These are phyloP conservation scores for Syncephalastrum racemosum DNA, from an alignment of 371 early-diverging fungal genomes.

Conservation along the genomic window DNA sequence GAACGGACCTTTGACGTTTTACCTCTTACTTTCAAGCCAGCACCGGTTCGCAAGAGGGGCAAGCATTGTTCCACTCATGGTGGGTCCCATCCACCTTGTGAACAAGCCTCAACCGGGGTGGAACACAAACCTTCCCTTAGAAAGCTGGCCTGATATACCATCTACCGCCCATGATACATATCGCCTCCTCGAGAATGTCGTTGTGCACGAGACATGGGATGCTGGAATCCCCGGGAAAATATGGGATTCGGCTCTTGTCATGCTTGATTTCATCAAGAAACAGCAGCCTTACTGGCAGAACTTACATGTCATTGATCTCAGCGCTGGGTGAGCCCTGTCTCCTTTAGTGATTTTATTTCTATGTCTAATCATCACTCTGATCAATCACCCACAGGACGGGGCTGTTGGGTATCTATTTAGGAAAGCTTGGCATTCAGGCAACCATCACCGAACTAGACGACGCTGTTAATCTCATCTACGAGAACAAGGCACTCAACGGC, in stretches of 20 bases:
- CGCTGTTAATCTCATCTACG: slow-evolving; percentile 45
- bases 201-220: slow-evolving; percentile 59
- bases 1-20: slow-evolving; percentile 13
- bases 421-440: slow-evolving; percentile 31
- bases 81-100: slow-evolving; percentile 42
- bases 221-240: slow-evolving; percentile 61
- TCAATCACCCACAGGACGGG: slow-evolving; percentile 42
- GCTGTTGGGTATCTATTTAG: slow-evolving; percentile 51
- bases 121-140: slow-evolving; percentile 18
- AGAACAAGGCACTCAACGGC: slow-evolving; percentile 39
- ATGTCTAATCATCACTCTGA: background rate
- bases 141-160: slow-evolving; percentile 30
- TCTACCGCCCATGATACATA: slow-evolving; percentile 36
- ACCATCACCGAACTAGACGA: slow-evolving; percentile 58
- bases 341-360: background rate
- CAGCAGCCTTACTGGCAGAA: slow-evolving; percentile 22
- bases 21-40: slow-evolving; percentile 8
- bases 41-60: background rate
- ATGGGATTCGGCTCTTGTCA: slow-evolving; percentile 65
- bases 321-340: slow-evolving; percentile 45
- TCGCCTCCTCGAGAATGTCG: slow-evolving; percentile 34
- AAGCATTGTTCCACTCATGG: slow-evolving; percentile 37
- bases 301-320: slow-evolving; percentile 54
- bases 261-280: slow-evolving; percentile 43
- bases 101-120: background rate